These are phyloP conservation scores for Xylaria palmicola DNA, from an alignment of 495 filamentous ascomycete genomes.

Conservation along the genomic window DNA sequence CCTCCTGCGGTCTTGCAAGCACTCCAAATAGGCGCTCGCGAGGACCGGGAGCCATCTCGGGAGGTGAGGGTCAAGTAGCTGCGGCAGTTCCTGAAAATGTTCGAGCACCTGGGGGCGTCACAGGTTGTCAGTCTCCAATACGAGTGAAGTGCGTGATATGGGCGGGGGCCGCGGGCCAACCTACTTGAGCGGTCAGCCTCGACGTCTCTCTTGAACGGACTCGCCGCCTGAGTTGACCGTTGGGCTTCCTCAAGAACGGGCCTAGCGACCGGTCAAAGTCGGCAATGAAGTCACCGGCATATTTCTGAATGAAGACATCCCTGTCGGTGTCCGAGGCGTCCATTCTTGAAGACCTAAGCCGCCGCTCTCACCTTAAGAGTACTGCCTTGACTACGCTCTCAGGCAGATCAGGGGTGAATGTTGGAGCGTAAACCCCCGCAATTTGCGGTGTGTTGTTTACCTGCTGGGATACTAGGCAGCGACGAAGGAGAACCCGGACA, in stretches of 20 bases:
- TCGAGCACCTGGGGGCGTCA: constrained; percentile 60
- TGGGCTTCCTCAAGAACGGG: constrained; percentile 49
- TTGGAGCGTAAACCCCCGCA: not conserved
- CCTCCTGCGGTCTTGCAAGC: constrained; percentile 50
- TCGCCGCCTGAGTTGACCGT: constrained; percentile 38
- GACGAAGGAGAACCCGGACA: not conserved
- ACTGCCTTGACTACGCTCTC: not conserved
- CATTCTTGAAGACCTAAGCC: constrained; percentile 26
- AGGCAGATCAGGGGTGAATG: not conserved
- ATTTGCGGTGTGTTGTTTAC: not conserved
- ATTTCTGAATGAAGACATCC: constrained; percentile 72
- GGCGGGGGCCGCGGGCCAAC: not conserved
- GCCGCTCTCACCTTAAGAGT: not conserved
- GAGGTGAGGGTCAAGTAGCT: constrained; percentile 89
- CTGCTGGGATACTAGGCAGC: constrained; percentile 7
- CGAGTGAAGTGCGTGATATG: not conserved
- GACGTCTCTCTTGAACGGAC: constrained; percentile 45
- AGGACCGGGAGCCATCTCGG: constrained; percentile 69
- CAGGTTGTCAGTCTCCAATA: not conserved
- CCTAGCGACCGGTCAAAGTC: constrained; percentile 60
- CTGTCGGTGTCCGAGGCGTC: constrained; percentile 55
- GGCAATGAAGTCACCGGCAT: constrained; percentile 63
- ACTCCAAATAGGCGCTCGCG: constrained; percentile 70
- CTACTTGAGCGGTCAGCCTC: constrained; percentile 46
- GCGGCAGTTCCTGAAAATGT: constrained; percentile 92